Percentiles rank a stretch among this genome's conserved stretches.
Evolutionary conservation across 345 rosid genomes (phyloP).

Genomic region (Moringa oleifera): DNA sequence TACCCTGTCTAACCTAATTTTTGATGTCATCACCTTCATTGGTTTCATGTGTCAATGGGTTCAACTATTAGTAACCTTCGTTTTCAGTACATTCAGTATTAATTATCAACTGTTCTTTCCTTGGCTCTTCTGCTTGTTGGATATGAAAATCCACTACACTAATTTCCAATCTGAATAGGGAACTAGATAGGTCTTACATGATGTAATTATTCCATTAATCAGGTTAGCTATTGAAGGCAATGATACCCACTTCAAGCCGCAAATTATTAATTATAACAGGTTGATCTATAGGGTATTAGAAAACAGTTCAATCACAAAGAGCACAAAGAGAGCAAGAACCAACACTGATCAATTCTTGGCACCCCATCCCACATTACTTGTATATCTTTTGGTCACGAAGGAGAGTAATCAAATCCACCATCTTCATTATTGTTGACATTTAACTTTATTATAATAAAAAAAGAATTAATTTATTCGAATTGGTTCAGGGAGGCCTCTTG

Average conservation of each 20-base stretch:
- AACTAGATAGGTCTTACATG: slow-evolving; percentile 16
- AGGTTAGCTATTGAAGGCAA: slow-evolving; percentile 3
- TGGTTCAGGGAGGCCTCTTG: slow-evolving; percentile 2
- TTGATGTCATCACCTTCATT: slow-evolving; percentile 11
- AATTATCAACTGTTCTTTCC: too few species aligned
- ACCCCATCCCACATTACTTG: background rate
- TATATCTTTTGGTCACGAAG: background rate
- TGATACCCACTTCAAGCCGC: slow-evolving; percentile 5
- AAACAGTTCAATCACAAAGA: too few species aligned
- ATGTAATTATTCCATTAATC: slow-evolving; percentile 9
- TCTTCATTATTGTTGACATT: slow-evolving; percentile 10
- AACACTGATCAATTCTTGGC: background rate
- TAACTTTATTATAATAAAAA: background rate
- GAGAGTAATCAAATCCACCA: slow-evolving; percentile 4
- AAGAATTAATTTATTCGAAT: slow-evolving; percentile 2
- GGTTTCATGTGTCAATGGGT: background rate
- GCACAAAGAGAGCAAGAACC: background rate
- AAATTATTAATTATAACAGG: too few species aligned
- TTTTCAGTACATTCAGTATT: too few species aligned
- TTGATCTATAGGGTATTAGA: too few species aligned
- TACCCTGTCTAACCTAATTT: background rate
- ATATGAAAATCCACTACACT: too few species aligned
- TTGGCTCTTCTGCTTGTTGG: too few species aligned
- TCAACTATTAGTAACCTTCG: background rate
- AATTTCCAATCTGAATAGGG: slow-evolving; percentile 14